A percentile compares a stretch with the other conserved stretches of the same genome.
Conservation (phyloP, 345 rosid species). For the Gossypium raimondii region DNA sequence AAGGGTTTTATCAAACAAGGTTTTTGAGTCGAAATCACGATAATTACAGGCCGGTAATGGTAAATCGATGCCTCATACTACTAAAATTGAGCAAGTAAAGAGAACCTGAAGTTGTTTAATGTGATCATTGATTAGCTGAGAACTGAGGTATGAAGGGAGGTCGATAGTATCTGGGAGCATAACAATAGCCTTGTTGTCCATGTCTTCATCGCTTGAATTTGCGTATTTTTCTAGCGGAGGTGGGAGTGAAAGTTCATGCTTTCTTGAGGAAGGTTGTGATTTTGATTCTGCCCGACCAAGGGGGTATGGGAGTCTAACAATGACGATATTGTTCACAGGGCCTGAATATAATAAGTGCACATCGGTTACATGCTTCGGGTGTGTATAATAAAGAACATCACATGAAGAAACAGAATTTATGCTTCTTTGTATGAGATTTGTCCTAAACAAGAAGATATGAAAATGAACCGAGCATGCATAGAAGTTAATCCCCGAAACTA, state of each 20-base stretch:
- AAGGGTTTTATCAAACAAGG: neutral
- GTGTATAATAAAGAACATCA: neutral
- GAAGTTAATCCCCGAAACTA: neutral
- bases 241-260: slow-evolving; percentile 38
- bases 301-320: slow-evolving; percentile 40
- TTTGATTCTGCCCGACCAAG: slow-evolving; percentile 21
- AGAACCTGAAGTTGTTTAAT: slow-evolving; percentile 67
- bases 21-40: neutral
- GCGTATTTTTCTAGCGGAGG: slow-evolving; percentile 66
- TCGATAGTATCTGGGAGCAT: slow-evolving; percentile 34
- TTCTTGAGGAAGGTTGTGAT: slow-evolving; percentile 43
- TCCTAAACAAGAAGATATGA: neutral
- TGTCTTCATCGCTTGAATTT: slow-evolving; percentile 36
- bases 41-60: neutral
- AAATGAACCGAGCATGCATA: neutral
- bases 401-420: neutral
- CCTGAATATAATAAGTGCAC: slow-evolving; percentile 30
- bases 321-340: slow-evolving; percentile 63
- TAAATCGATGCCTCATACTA: neutral
- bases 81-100: slow-evolving; percentile 7
- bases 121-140: slow-evolving; percentile 48
- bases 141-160: slow-evolving; percentile 34
- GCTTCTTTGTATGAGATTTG: neutral
- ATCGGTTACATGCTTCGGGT: neutral
- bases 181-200: slow-evolving; percentile 30